Percentiles rank a stretch among this genome's conserved stretches.
Evolutionary conservation across 2,329 filamentous ascomycete species (phyloP).

Genomic region (Epichloe hybrida): DNA sequence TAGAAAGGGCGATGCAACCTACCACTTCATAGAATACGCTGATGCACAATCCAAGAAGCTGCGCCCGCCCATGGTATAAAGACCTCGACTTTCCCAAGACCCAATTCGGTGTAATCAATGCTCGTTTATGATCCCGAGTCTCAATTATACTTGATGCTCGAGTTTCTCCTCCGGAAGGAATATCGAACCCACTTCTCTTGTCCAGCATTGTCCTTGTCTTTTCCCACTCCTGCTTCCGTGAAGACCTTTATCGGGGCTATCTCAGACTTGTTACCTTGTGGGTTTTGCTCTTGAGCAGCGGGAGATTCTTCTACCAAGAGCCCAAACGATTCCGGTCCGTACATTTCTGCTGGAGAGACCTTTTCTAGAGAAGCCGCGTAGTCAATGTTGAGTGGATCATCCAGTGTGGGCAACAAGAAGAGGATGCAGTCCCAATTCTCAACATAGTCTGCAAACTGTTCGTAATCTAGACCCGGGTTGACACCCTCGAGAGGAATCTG

Average conservation of each 20-base stretch:
- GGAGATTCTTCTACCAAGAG: background rate
- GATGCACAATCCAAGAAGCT: too few relatives aligned
- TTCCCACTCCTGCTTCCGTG: background rate
- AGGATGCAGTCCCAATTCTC: conserved; percentile 1
- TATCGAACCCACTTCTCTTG: background rate
- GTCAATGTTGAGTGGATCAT: conserved; percentile 1
- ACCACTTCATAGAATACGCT: background rate
- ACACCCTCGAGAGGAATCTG: background rate
- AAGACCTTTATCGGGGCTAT: background rate
- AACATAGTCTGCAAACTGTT: conserved; percentile 1
- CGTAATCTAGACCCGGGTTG: background rate
- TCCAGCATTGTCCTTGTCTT: background rate
- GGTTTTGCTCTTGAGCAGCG: background rate
- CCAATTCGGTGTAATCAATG: too few relatives aligned
- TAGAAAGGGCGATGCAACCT: background rate
- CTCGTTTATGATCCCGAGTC: too few relatives aligned
- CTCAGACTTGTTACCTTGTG: too few relatives aligned
- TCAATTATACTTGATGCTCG: background rate
- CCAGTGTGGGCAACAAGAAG: background rate
- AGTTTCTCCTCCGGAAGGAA: background rate
- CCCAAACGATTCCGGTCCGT: background rate
- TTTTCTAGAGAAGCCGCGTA: background rate
- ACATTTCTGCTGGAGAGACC: background rate
- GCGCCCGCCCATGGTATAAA: too few relatives aligned
- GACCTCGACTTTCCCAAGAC: too few relatives aligned